These are phyloP conservation scores for Populus hybrid DNA, from an alignment of 441 rosid genomes.

Conservation along the genomic window DNA sequence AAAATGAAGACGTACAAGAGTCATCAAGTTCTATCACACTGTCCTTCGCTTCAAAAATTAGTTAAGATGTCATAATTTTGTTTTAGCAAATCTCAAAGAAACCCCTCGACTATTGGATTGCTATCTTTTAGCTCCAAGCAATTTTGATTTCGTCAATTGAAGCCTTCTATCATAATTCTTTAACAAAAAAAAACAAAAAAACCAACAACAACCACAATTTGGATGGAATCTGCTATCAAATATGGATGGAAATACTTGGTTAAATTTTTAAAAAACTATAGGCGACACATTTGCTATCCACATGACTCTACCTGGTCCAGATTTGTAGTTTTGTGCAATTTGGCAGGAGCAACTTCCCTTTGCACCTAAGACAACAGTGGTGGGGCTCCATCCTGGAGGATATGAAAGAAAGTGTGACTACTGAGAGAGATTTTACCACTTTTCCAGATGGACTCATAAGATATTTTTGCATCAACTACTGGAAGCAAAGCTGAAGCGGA, in stretches of 20 bases:
- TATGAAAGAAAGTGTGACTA: neutral
- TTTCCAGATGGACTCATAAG: neutral
- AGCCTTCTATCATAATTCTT: neutral
- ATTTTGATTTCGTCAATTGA: neutral
- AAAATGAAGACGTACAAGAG: too few relatives aligned
- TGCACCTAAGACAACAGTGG: neutral
- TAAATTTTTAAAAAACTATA: too few relatives aligned
- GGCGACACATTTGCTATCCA: neutral
- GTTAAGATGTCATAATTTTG: too few relatives aligned
- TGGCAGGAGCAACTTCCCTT: neutral
- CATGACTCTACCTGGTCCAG: neutral
- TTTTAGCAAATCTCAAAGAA: neutral
- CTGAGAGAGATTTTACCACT: neutral
- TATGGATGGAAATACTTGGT: neutral
- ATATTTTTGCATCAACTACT: neutral
- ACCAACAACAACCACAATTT: neutral
- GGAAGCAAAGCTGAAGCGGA: neutral
- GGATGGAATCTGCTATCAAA: neutral
- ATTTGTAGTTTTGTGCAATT: neutral
- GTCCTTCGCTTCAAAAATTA: too few relatives aligned
- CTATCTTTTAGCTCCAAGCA: neutral
- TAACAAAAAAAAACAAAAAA: too few relatives aligned
- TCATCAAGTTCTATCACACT: too few relatives aligned
- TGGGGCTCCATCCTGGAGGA: neutral
- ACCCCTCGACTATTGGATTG: neutral